A percentile compares a stretch with the other conserved stretches of the same genome.
Evolutionary conservation across 805 yeast species (phyloP).

Genomic region (Helenozyma baotianmanensis): DNA sequence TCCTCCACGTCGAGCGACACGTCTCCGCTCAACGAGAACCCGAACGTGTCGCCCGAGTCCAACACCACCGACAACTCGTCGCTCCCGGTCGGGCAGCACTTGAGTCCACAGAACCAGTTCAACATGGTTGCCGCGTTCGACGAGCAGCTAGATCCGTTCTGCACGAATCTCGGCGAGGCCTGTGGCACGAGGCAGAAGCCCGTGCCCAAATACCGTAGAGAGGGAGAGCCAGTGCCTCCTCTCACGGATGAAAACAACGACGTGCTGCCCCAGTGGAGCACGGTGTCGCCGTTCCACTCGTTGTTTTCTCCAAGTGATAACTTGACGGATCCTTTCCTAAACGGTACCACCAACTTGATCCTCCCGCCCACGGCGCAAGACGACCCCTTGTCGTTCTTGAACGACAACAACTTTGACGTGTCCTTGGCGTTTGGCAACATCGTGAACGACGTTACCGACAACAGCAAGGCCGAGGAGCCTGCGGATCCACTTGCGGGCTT

Average conservation of each 20-base stretch:
- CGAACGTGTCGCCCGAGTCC: conserved; percentile 31
- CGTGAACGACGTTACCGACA: conserved; percentile 7
- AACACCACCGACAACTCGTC: conserved; percentile 14
- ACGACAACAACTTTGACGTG: conserved; percentile 50
- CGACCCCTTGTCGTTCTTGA: conserved; percentile 46
- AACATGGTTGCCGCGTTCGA: conserved; percentile 39
- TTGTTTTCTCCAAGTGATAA: conserved; percentile 15
- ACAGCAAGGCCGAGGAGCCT: conserved; percentile 14
- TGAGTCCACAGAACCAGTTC: conserved; percentile 1
- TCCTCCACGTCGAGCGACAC: conserved; percentile 34
- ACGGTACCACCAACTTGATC: conserved; percentile 4
- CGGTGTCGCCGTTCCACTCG: conserved; percentile 11
- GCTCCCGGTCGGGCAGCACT: conserved; percentile 10
- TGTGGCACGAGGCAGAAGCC: conserved; percentile 78
- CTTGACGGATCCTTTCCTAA: conserved; percentile 17
- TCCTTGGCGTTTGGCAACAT: conserved; percentile 44
- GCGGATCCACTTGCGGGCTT: conserved; percentile 39
- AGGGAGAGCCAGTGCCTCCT: conserved; percentile 6
- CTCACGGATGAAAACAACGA: conserved; percentile 2
- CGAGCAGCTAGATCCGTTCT: conserved; percentile 71
- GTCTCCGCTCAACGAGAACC: conserved; percentile 36
- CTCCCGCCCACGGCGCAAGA: conserved; percentile 6
- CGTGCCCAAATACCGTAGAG: conserved; percentile 44
- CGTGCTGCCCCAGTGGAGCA: conserved; percentile 3
- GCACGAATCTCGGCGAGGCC: conserved; percentile 69